Evolutionary conservation across 164 flowering plant genomes (phyloP).

Genomic region (Chimonanthus salicifolius): DNA sequence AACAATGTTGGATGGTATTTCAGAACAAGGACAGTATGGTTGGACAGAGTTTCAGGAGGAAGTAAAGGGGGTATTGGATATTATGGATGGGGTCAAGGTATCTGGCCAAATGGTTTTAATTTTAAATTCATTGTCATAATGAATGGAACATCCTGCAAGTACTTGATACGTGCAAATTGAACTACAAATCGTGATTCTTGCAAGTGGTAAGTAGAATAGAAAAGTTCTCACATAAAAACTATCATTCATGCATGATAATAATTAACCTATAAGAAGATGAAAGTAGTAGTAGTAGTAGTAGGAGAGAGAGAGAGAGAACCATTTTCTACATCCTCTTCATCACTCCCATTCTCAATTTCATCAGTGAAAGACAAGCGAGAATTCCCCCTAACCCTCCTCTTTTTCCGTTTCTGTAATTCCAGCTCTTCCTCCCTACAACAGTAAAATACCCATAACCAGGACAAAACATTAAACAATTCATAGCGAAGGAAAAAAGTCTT

Average conservation of each 20-base stretch:
- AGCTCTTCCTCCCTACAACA: conserved; percentile 73
- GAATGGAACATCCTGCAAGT: no score
- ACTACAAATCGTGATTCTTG: no score
- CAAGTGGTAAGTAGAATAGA: background rate
- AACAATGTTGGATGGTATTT: no score
- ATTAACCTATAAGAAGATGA: background rate
- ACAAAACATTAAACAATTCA: background rate
- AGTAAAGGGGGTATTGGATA: no score
- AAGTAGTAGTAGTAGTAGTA: background rate
- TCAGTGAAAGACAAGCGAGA: conserved; percentile 78
- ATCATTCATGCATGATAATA: background rate
- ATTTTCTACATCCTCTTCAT: conserved; percentile 56
- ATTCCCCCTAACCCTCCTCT: conserved; percentile 72
- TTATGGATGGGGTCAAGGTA: no score
- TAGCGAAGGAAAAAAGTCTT: background rate
- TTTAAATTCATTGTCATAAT: no score
- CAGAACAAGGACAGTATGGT: no score
- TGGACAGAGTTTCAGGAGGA: no score
- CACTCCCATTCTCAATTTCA: conserved; percentile 71
- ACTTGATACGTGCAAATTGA: no score
- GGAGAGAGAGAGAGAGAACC: conserved; percentile 22
- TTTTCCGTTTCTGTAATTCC: conserved; percentile 74
- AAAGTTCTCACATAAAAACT: background rate
- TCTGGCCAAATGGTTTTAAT: no score
- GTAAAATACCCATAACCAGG: background rate